Conservation (phyloP, 2,329 filamentous ascomycete species). For the Neofusicoccum laricinum region DNA sequence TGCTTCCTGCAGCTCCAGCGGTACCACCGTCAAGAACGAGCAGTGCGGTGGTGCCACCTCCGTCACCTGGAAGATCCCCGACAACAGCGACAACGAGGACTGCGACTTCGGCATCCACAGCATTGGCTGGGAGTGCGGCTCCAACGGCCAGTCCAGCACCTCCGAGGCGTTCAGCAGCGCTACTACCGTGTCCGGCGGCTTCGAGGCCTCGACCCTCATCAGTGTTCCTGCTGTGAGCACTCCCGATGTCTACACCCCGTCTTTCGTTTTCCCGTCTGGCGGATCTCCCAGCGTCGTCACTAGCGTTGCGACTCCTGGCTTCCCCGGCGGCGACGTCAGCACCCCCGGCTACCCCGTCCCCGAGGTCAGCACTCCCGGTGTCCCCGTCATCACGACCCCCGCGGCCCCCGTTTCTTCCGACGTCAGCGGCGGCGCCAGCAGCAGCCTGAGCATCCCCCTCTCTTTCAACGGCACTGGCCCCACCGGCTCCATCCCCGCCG, state of each 20-base stretch:
- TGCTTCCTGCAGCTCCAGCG: conserved; percentile 62
- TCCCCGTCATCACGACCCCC: not conserved
- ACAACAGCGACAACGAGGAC: conserved; percentile 51
- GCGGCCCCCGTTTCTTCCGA: conserved; percentile 19
- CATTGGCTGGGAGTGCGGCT: conserved; percentile 71
- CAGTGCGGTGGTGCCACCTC: conserved; percentile 90
- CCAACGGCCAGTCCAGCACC: conserved; percentile 20
- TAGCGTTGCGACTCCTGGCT: not conserved
- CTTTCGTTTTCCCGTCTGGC: conserved; percentile 9
- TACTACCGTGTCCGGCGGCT: conserved; percentile 1
- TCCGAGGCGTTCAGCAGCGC: not conserved
- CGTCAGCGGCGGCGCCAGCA: conserved; percentile 11
- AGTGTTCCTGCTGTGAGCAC: conserved; percentile 11
- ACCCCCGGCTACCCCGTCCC: not conserved
- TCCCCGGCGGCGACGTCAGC: not conserved
- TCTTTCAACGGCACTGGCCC: not conserved
- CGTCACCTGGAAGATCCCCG: conserved; percentile 66
- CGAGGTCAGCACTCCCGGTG: conserved; percentile 11
- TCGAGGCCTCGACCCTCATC: not conserved
- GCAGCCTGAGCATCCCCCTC: conserved; percentile 4
- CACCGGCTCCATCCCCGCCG: not conserved
- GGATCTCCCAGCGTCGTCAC: not conserved
- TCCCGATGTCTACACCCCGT: not conserved
- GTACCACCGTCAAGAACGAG: conserved; percentile 71
- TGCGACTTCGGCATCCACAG: conserved; percentile 73